phyloP scores from a whole-genome alignment of 495 filamentous ascomycete species.

The Patellaria atrata region DNA sequence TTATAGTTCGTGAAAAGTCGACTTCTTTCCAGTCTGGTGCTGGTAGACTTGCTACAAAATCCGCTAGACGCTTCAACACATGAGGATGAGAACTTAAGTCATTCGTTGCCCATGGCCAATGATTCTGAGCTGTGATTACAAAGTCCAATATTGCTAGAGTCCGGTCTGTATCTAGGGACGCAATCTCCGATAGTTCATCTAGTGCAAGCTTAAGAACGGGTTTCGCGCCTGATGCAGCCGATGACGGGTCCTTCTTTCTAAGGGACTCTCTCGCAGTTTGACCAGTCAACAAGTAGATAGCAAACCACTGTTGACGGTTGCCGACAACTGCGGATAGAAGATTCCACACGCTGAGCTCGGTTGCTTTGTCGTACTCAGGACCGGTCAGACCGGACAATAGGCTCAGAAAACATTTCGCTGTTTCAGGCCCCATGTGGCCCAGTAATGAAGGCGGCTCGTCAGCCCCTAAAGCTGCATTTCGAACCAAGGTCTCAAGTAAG shows the following conservation, averaged over 20 bases:
- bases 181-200: constrained; percentile 54
- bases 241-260: constrained; percentile 31
- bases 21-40: no score
- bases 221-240: constrained; percentile 32
- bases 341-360: constrained; percentile 61
- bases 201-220: constrained; percentile 65
- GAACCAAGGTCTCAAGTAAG: constrained; percentile 61
- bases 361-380: constrained; percentile 45
- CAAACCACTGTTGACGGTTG: constrained; percentile 88
- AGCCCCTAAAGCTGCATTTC: constrained; percentile 43
- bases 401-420: constrained; percentile 68
- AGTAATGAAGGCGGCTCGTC: constrained; percentile 78
- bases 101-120: constrained; percentile 82
- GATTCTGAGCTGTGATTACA: constrained; percentile 69
- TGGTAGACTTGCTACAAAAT: no score
- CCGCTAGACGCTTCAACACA: no score
- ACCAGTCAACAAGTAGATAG: constrained; percentile 82
- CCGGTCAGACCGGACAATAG: constrained; percentile 64
- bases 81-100: no score
- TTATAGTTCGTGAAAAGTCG: no score
- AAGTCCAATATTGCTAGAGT: constrained; percentile 69
- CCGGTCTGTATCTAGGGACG: constrained; percentile 43
- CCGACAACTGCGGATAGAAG: constrained; percentile 78
- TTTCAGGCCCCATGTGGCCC: constrained; percentile 68
- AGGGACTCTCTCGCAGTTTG: constrained; percentile 61